Conservation (phyloP, 2,329 filamentous ascomycete species). For the Lasiodiplodia sp. region DNA sequence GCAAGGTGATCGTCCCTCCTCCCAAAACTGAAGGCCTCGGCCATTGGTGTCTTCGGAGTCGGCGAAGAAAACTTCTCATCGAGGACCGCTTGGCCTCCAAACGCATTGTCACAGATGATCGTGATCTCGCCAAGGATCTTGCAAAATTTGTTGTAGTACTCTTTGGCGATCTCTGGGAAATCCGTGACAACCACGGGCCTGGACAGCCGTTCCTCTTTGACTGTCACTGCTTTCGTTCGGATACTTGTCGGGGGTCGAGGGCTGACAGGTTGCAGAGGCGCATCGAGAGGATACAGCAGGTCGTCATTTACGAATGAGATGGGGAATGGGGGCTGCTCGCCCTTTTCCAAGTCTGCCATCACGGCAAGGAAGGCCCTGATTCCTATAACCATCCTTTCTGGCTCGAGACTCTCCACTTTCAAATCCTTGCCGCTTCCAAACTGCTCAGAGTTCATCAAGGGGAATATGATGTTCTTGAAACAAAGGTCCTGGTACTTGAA, state of each 20-base stretch:
- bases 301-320: conserved; percentile 63
- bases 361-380: conserved; percentile 93
- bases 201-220: conserved; percentile 71
- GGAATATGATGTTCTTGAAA: conserved; percentile 92
- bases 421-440: conserved; percentile 79
- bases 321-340: conserved; percentile 85
- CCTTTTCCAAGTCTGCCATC: conserved; percentile 90
- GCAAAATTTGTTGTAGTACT: conserved; percentile 90
- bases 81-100: conserved; percentile 91
- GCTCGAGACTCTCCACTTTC: conserved; percentile 90
- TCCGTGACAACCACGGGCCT: conserved; percentile 65
- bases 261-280: conserved; percentile 41
- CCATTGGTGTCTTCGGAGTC: conserved; percentile 91
- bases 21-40: conserved; percentile 91
- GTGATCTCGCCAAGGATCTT: conserved; percentile 96
- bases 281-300: conserved; percentile 48
- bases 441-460: conserved; percentile 90
- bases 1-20: conserved; percentile 79
- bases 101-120: conserved; percentile 94
- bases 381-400: conserved; percentile 95
- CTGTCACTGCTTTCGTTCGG: conserved; percentile 46
- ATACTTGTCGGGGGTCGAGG: conserved; percentile 43
- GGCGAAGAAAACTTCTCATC: conserved; percentile 93
- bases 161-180: conserved; percentile 78
- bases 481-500: conserved; percentile 94